Base-by-base conservation (phyloP, 176 grass and related monocot species). In the Thinopyrum elongatum region DNA sequence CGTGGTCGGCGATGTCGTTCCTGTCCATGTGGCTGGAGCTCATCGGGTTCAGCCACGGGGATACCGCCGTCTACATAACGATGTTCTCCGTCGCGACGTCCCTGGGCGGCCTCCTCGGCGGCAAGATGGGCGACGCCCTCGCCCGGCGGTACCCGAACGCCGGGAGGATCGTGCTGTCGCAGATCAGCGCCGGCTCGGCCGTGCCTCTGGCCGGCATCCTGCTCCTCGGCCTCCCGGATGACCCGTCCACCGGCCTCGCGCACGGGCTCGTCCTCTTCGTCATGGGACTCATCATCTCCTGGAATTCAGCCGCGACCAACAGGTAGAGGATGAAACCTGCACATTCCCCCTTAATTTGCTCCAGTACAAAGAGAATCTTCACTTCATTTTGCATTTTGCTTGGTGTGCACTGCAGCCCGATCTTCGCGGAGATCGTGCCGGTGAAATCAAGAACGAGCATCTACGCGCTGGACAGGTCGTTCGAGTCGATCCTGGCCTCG, bases 371-470 rank as follows among this genome's bases (percentile, higher is more conserved):
- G 31, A 35, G 31, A 36, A 70, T 9, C 19, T 22, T 22, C 66
- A 70, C 34, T 36, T 22, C 19, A 22, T 61, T 64, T 76, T 74
- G 61, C 19, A 22, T 61, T 64, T 76, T 74, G 61, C 25, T 68
- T 79, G 11, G 33, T 23, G 70, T 42, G 49, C 15, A 19, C 53
- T 9, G 21, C 85, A 98, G 93, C 38, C 95, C 95, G 10, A 93
- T 98, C 10, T 98, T 98, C 67, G 93, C 95, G 0, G 95, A 98
- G 85, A 98, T 95, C 68, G 95, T 98, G 27, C 93, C 92, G 2
- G 91, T 90, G 83, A 93, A 83, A 58, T 92, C 93, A 31, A 93
- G 93, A 62, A 93, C 95, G 44, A 95, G 92, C 76, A 91, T 98
- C 22, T 98, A 93, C 49, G 95, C 93, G 71, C 76, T 89, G 8